Evolutionary conservation across 2,329 filamentous ascomycete species (phyloP).

Genomic region (Aspergillus hiratsukae): DNA sequence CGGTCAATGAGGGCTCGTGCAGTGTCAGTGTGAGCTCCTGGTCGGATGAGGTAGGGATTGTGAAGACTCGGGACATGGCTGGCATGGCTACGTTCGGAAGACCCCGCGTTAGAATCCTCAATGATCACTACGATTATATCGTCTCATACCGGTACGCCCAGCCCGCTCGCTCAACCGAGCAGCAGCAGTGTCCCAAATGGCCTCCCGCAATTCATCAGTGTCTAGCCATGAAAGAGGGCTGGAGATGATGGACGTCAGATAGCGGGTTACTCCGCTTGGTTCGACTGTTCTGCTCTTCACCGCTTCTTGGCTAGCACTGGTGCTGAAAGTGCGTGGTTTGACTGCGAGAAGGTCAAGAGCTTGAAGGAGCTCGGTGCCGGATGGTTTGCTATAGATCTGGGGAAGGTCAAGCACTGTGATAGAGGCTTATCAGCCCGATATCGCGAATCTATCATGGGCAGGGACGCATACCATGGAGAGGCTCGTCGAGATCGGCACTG

Average conservation of each 20-base stretch:
- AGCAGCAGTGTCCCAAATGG: conserved; percentile 70
- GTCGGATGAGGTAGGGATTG: conserved; percentile 46
- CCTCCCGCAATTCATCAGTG: conserved; percentile 40
- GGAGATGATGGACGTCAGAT: conserved; percentile 45
- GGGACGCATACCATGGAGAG: conserved; percentile 33
- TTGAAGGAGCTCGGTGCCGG: conserved; percentile 58
- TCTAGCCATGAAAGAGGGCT: conserved; percentile 44
- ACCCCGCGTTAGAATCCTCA: background rate
- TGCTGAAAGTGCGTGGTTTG: conserved; percentile 52
- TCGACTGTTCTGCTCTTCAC: conserved; percentile 30
- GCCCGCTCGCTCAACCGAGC: conserved; percentile 78
- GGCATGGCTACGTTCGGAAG: conserved; percentile 50
- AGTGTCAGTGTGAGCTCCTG: conserved; percentile 62
- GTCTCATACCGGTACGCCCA: conserved; percentile 61
- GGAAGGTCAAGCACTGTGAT: conserved; percentile 67
- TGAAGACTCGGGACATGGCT: conserved; percentile 58
- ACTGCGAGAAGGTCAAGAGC: conserved; percentile 64
- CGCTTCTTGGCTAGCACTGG: conserved; percentile 20
- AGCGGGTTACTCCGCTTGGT: conserved; percentile 39
- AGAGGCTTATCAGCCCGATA: conserved; percentile 29
- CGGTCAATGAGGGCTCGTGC: conserved; percentile 80
- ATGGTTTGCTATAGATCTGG: conserved; percentile 74
- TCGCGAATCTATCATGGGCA: conserved; percentile 15
- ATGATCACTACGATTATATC: background rate
- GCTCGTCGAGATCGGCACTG: conserved; percentile 30